These are phyloP conservation scores for Gentiana dahurica DNA, from an alignment of 257 asterid genomes.

Conservation along the genomic window DNA sequence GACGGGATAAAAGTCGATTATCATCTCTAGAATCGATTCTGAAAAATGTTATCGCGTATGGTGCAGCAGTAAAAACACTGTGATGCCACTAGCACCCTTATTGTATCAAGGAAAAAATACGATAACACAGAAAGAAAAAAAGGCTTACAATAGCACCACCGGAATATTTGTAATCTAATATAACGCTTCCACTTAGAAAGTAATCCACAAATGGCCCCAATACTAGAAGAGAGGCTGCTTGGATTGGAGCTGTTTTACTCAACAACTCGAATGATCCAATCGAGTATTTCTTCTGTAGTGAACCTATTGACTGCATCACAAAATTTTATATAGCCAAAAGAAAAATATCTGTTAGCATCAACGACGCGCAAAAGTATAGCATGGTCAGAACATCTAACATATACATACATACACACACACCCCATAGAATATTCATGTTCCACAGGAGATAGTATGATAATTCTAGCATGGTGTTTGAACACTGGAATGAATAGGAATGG, in stretches of 20 bases:
- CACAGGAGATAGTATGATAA: too few relatives aligned
- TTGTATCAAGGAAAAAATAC: background rate
- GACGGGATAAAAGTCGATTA: too few relatives aligned
- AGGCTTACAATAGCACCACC: constrained; percentile 65
- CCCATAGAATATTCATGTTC: too few relatives aligned
- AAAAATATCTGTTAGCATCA: background rate
- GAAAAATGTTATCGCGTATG: too few relatives aligned
- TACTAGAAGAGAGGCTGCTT: constrained; percentile 87
- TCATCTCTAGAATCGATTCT: too few relatives aligned
- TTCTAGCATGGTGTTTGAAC: too few relatives aligned
- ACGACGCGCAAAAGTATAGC: background rate
- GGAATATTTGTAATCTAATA: constrained; percentile 46
- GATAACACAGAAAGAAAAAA: background rate
- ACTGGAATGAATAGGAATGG: too few relatives aligned
- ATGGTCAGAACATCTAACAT: background rate
- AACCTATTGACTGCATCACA: constrained; percentile 83
- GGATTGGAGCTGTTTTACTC: constrained; percentile 97
- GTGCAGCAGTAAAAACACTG: too few relatives aligned
- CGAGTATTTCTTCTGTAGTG: constrained; percentile 91
- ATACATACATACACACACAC: too few relatives aligned
- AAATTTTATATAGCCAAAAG: constrained; percentile 5
- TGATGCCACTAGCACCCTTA: too few relatives aligned
- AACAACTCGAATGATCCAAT: constrained; percentile 88
- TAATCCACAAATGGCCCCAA: constrained; percentile 82
- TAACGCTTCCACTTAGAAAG: constrained; percentile 51